These are phyloP conservation scores for Nakaseomyces nivariensis DNA, from an alignment of 1,139 yeast species.

Conservation along the genomic window DNA sequence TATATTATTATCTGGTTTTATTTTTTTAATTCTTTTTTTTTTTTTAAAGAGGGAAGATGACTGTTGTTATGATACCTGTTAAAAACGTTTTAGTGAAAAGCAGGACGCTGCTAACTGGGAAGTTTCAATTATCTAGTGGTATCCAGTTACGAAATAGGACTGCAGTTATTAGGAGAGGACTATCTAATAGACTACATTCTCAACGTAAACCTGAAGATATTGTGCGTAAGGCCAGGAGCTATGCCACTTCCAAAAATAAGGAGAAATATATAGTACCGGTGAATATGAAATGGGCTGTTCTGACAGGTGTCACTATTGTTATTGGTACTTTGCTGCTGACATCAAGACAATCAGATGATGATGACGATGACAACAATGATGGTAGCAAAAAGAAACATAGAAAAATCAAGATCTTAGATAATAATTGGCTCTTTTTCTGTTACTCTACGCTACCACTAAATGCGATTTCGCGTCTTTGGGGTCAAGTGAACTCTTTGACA, in stretches of 20 bases:
- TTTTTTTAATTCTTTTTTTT: background rate
- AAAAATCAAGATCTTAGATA: conserved; percentile 28
- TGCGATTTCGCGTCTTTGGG: conserved; percentile 91
- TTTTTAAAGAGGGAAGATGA: background rate
- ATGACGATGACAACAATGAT: conserved; percentile 18
- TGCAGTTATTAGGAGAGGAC: conserved; percentile 18
- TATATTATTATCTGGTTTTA: too few relatives aligned
- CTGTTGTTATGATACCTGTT: conserved; percentile 12
- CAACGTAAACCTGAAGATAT: conserved; percentile 9
- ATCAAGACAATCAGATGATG: conserved; percentile 17
- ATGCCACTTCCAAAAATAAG: conserved; percentile 3
- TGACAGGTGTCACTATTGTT: conserved; percentile 25
- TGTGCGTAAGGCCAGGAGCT: conserved; percentile 7
- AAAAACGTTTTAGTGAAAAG: conserved; percentile 17
- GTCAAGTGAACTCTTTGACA: conserved; percentile 70
- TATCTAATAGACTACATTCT: conserved; percentile 11
- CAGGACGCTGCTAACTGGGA: conserved; percentile 10
- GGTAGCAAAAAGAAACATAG: conserved; percentile 5
- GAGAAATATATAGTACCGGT: conserved; percentile 6
- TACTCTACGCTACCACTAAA: conserved; percentile 87
- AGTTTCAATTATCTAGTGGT: conserved; percentile 14
- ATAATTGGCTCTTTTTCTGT: conserved; percentile 82
- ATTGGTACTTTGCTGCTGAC: conserved; percentile 21
- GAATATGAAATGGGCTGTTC: conserved; percentile 39
- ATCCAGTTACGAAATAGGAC: conserved; percentile 22